phyloP scores from a whole-genome alignment of 371 early-diverging fungal species.

The Mucor circinelloides region DNA sequence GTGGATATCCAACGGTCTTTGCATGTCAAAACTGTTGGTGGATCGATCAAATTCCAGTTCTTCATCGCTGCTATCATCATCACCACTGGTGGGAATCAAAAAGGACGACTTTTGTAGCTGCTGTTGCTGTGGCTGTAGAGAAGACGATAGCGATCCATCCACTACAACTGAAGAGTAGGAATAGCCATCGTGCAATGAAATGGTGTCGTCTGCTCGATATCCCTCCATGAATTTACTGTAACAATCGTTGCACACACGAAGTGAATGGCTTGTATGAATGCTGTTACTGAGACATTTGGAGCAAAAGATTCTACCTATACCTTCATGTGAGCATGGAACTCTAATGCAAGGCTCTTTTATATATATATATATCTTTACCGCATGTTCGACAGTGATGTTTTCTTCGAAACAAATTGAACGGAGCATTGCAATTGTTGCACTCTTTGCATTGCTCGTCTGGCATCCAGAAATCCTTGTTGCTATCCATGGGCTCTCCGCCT shows the following conservation, averaged over 20 bases:
- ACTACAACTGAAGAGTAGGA: conserved; percentile 13
- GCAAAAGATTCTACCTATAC: conserved; percentile 29
- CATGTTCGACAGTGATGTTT: conserved; percentile 88
- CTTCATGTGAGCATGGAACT: neutral
- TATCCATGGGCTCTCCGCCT: conserved; percentile 44
- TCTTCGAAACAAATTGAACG: conserved; percentile 70
- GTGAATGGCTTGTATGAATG: conserved; percentile 19
- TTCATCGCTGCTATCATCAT: conserved; percentile 25
- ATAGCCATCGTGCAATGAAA: conserved; percentile 18
- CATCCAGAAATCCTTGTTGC: conserved; percentile 79
- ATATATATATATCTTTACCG: conserved; percentile 46
- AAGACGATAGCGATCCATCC: conserved; percentile 4
- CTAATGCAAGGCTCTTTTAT: neutral
- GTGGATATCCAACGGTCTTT: conserved; percentile 24
- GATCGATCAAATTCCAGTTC: conserved; percentile 19
- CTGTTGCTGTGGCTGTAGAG: conserved; percentile 9
- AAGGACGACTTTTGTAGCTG: conserved; percentile 15
- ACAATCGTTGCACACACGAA: conserved; percentile 30
- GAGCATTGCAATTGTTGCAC: conserved; percentile 75
- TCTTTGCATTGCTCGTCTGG: conserved; percentile 77
- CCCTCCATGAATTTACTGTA: conserved; percentile 20
- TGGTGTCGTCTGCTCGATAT: conserved; percentile 16
- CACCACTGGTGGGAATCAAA: conserved; percentile 8
- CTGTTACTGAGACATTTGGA: conserved; percentile 24
- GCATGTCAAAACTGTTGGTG: conserved; percentile 22